Conservation (phyloP, 1,284 basidiomycete genomes). For the Gymnopus androsaceus region DNA sequence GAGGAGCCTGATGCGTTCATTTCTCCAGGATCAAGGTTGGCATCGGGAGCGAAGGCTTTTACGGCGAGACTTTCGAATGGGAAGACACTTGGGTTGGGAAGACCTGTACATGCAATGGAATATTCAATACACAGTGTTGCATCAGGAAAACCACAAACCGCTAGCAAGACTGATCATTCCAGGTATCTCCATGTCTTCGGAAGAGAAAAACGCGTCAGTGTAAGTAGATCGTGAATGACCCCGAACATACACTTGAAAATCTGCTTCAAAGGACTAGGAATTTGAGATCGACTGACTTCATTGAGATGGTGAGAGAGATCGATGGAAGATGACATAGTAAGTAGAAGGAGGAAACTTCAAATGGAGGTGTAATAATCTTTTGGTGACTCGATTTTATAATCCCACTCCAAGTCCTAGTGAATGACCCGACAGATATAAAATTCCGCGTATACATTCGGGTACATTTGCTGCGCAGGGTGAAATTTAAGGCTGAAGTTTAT, state of each 20-base stretch:
- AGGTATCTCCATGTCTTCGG: constrained; percentile 2
- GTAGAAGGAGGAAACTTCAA: neutral
- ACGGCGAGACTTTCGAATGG: constrained; percentile 8
- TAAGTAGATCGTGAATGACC: neutral
- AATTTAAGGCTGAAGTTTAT: no score
- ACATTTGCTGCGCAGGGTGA: no score
- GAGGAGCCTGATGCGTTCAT: neutral
- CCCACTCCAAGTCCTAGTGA: no score
- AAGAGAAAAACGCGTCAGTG: neutral
- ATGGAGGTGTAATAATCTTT: neutral
- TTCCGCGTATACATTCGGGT: no score
- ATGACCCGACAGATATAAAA: no score
- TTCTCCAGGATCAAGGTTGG: constrained; percentile 1
- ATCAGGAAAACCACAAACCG: neutral
- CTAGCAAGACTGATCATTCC: constrained; percentile 19
- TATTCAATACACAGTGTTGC: neutral
- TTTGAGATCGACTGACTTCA: neutral
- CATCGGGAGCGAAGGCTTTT: neutral
- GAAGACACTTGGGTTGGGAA: constrained; percentile 18
- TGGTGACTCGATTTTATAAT: no score
- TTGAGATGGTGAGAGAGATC: constrained; percentile 12
- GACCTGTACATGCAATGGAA: neutral
- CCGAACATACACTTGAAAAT: constrained; percentile 5
- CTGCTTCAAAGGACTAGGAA: constrained; percentile 2
- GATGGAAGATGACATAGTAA: neutral